Percentiles rank a stretch among this genome's conserved stretches.
phyloP scores from a whole-genome alignment of 352 stramenopile species.

The Phytophthora aleatoria region DNA sequence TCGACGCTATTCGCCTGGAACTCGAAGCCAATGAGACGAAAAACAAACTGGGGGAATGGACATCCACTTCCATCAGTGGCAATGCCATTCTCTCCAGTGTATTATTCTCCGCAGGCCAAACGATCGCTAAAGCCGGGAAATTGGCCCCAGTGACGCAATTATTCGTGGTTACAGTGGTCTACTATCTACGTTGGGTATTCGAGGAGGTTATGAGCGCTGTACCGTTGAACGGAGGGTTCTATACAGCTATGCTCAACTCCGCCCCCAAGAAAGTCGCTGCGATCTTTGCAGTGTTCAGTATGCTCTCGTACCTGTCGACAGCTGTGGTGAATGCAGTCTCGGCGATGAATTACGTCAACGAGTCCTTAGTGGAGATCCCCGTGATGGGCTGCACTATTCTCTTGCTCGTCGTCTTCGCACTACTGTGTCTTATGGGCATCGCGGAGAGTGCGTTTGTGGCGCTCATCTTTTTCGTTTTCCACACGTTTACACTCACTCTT shows the following conservation, averaged over 20 bases:
- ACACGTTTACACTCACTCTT: slow-evolving; percentile 71
- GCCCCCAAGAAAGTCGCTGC: slow-evolving; percentile 88
- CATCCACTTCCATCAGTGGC: slow-evolving; percentile 87
- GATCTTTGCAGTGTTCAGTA: slow-evolving; percentile 76
- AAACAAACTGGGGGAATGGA: slow-evolving; percentile 71
- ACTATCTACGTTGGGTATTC: slow-evolving; percentile 84
- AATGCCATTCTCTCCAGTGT: slow-evolving; percentile 92
- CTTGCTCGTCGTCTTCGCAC: slow-evolving; percentile 80
- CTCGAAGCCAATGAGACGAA: slow-evolving; percentile 27
- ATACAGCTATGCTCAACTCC: slow-evolving; percentile 91
- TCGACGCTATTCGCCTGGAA: slow-evolving; percentile 37
- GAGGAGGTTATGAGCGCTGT: slow-evolving; percentile 90
- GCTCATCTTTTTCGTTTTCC: slow-evolving; percentile 77
- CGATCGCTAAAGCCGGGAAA: slow-evolving; percentile 68
- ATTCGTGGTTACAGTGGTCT: slow-evolving; percentile 68
- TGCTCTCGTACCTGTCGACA: slow-evolving; percentile 92
- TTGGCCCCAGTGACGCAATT: slow-evolving; percentile 81
- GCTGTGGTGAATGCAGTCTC: slow-evolving; percentile 70
- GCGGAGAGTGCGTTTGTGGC: slow-evolving; percentile 84
- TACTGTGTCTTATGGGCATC: slow-evolving; percentile 83
- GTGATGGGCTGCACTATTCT: slow-evolving; percentile 46
- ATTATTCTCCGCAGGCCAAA: slow-evolving; percentile 67
- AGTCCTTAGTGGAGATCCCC: slow-evolving; percentile 65
- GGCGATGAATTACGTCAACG: slow-evolving; percentile 80
- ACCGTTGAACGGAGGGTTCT: slow-evolving; percentile 91